These are phyloP conservation scores for Fraxinus albicans DNA, from an alignment of 305 asterid species.

Conservation along the genomic window DNA sequence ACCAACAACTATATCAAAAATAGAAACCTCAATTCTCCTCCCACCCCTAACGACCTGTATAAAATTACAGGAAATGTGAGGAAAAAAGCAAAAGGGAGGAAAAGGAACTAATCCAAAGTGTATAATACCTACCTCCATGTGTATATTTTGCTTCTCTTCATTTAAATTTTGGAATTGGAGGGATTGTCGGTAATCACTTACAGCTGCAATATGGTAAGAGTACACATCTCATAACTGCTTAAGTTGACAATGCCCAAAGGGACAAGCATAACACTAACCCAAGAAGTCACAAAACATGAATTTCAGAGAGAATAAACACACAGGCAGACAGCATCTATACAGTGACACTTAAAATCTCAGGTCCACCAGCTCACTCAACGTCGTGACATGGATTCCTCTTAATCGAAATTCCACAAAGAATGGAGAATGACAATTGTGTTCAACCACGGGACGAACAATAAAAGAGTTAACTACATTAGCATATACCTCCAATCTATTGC, in stretches of 20 bases:
- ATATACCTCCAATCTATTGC: not conserved
- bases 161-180: conserved; percentile 95
- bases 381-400: not conserved
- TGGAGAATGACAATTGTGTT: not conserved
- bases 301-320: not conserved
- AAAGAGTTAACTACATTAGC: not conserved
- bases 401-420: not conserved
- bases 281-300: not conserved
- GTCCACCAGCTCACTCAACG: not conserved
- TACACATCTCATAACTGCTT: conserved; percentile 12
- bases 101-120: not conserved
- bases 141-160: conserved; percentile 97
- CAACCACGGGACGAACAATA: not conserved
- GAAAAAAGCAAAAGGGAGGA: not conserved
- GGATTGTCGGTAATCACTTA: conserved; percentile 90
- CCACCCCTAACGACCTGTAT: conserved; percentile 83
- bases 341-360: not conserved
- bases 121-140: conserved; percentile 63
- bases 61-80: conserved; percentile 26
- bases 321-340: not conserved
- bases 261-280: not conserved
- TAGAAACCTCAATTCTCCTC: conserved; percentile 69
- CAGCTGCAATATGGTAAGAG: conserved; percentile 49
- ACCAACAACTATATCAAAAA: conserved; percentile 86
- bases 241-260: conserved; percentile 1